phyloP scores from a whole-genome alignment of 1,284 basidiomycete genomes.

The Thecaphora frezii region DNA sequence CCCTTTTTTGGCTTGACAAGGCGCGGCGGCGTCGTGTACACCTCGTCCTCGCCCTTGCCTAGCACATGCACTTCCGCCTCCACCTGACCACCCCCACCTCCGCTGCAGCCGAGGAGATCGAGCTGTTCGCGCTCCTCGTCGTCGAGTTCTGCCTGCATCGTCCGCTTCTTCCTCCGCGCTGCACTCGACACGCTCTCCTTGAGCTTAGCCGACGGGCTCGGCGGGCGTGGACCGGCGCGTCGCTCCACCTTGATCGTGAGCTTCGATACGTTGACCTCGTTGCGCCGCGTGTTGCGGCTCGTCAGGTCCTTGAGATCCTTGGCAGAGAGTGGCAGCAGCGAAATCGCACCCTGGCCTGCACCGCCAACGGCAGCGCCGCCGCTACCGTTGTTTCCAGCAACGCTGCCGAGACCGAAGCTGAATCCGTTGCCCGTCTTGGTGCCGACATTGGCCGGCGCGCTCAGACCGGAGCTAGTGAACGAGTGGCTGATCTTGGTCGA shows the following conservation, averaged over 20 bases:
- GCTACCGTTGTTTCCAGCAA: too few species aligned
- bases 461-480: too few species aligned
- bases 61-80: background rate
- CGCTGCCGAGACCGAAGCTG: background rate
- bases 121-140: background rate
- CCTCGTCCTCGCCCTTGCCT: constrained; percentile 3
- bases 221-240: background rate
- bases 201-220: constrained; percentile 1
- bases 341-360: too few species aligned
- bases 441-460: background rate
- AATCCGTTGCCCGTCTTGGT: background rate
- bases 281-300: constrained; percentile 1
- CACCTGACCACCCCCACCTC: too few species aligned
- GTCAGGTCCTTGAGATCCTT: background rate
- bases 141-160: background rate
- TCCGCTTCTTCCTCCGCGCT: background rate
- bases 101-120: too few species aligned
- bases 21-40: constrained; percentile 3
- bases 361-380: too few species aligned
- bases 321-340: constrained; percentile 1
- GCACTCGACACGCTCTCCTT: background rate
- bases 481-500: background rate
- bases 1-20: background rate
- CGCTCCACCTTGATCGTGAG: background rate
- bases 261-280: constrained; percentile 1